phyloP scores from a whole-genome alignment of 768 basidiomycete genomes.

The Fomitopsis serialis region DNA sequence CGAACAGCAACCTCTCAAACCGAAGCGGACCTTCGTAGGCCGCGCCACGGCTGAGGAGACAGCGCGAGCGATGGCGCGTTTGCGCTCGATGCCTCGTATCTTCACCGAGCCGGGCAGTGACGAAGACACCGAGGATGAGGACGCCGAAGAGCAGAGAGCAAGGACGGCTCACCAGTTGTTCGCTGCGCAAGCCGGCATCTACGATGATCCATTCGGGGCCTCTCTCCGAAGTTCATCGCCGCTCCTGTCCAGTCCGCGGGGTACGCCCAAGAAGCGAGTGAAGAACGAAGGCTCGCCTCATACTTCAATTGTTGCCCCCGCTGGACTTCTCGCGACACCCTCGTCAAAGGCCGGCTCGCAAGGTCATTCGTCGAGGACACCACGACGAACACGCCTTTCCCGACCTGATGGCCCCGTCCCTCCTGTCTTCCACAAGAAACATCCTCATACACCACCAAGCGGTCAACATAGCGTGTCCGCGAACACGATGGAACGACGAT shows the following conservation, averaged over 20 bases:
- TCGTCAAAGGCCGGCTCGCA: no score
- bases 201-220: background rate
- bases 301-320: no score
- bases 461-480: no score
- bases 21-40: constrained; percentile 1
- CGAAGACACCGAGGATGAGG: constrained; percentile 36
- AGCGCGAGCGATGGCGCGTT: constrained; percentile 12
- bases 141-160: constrained; percentile 43
- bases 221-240: background rate
- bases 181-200: constrained; percentile 33
- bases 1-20: background rate
- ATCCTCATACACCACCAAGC: no score
- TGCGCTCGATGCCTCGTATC: constrained; percentile 24
- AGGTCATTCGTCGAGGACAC: no score
- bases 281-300: no score
- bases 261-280: background rate
- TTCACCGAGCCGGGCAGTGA: constrained; percentile 33
- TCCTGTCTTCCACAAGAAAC: no score
- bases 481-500: no score
- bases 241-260: background rate
- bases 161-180: constrained; percentile 55
- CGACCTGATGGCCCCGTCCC: no score
- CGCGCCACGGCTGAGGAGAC: constrained; percentile 14
- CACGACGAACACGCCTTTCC: no score
- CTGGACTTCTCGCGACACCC: no score